phyloP scores from a whole-genome alignment of 2,329 filamentous ascomycete genomes.

The Trichoderma gracile region DNA sequence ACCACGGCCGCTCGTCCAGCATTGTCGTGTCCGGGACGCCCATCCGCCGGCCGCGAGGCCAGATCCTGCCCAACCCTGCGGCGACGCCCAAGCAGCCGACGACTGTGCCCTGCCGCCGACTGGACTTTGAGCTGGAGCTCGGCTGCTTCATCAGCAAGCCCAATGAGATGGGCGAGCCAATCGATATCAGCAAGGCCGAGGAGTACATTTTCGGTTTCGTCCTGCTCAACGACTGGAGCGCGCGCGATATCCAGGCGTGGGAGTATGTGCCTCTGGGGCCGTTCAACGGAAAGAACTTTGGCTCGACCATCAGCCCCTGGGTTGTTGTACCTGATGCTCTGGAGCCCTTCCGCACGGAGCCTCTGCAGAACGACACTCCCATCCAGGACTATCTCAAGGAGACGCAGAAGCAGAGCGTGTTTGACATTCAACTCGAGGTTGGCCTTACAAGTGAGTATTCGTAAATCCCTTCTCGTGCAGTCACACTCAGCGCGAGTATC shows the following conservation, averaged over 20 bases:
- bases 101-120: slow-evolving; percentile 57
- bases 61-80: slow-evolving; percentile 58
- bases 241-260: slow-evolving; percentile 61
- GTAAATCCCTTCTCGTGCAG: too few species aligned
- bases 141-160: slow-evolving; percentile 70
- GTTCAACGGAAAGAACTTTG: slow-evolving; percentile 63
- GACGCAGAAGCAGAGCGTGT: slow-evolving; percentile 41
- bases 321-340: slow-evolving; percentile 62
- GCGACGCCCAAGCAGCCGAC: slow-evolving; percentile 57
- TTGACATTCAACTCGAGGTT: slow-evolving; percentile 44
- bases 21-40: slow-evolving; percentile 74
- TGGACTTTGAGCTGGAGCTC: slow-evolving; percentile 79
- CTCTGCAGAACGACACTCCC: slow-evolving; percentile 39
- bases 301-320: slow-evolving; percentile 63
- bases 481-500: too few species aligned
- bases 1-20: slow-evolving; percentile 76
- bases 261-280: slow-evolving; percentile 65
- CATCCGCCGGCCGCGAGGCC: slow-evolving; percentile 71
- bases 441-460: slow-evolving; percentile 42
- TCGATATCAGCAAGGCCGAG: slow-evolving; percentile 66
- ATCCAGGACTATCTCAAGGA: slow-evolving; percentile 57
- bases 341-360: slow-evolving; percentile 33
- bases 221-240: slow-evolving; percentile 65
- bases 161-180: slow-evolving; percentile 66
- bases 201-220: slow-evolving; percentile 71